These are phyloP conservation scores for Myxozyma neotropica DNA, from an alignment of 805 yeast genomes.

Conservation along the genomic window DNA sequence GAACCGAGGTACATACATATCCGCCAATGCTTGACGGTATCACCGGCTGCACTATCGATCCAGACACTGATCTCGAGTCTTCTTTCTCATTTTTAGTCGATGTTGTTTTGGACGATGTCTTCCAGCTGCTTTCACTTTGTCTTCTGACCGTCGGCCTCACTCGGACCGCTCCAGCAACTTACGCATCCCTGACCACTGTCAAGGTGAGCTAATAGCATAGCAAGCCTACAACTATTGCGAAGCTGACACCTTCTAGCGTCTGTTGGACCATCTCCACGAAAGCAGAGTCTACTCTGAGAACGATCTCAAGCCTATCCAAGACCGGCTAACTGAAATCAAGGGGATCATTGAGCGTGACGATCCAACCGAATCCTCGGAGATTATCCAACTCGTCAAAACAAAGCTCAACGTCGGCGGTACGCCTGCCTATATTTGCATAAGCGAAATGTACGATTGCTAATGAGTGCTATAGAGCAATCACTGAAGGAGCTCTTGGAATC, in stretches of 20 bases:
- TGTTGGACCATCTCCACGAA: slow-evolving; percentile 80
- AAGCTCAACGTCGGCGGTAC: slow-evolving; percentile 63
- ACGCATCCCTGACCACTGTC: slow-evolving; percentile 84
- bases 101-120: slow-evolving; percentile 78
- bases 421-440: not conserved
- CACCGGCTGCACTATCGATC: not conserved
- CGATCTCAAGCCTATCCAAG: slow-evolving; percentile 77
- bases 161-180: slow-evolving; percentile 90
- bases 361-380: slow-evolving; percentile 55
- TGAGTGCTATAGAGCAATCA: slow-evolving; percentile 45
- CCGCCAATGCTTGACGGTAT: too few species aligned
- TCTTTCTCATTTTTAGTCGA: slow-evolving; percentile 52
- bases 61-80: not conserved
- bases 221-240: too few species aligned
- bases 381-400: slow-evolving; percentile 60
- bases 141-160: slow-evolving; percentile 91
- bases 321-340: slow-evolving; percentile 69
- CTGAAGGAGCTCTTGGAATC: slow-evolving; percentile 60
- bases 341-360: slow-evolving; percentile 55
- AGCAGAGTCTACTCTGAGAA: slow-evolving; percentile 79
- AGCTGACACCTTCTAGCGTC: slow-evolving; percentile 60
- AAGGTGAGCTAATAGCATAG: too few species aligned
- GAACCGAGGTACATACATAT: slow-evolving; percentile 34
- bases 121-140: slow-evolving; percentile 82
- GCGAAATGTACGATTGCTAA: not conserved